Base-by-base conservation (phyloP, 495 filamentous ascomycete genomes). In the Aspergillus nidulans region DNA sequence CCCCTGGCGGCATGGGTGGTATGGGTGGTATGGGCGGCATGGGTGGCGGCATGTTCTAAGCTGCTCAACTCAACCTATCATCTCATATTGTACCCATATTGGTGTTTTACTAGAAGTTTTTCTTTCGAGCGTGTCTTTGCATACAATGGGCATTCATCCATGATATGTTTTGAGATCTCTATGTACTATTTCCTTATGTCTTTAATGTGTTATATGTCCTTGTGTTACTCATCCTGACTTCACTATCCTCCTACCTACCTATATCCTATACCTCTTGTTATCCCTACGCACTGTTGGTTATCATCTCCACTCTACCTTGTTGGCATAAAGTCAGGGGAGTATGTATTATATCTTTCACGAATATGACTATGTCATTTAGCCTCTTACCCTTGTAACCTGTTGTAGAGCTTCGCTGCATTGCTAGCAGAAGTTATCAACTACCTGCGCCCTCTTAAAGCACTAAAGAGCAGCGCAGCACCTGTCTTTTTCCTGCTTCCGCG, bases 21-120 rank as follows among this genome's bases (percentile, higher is more conserved):
- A 80, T 79, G 77, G 78, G 81, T 23, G 84, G 85, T 47, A 86
- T 88, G 80, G 87, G 86, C 32, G 85, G 84, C 52, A 78, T 74
- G 77, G 77, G 68, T 63, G 73, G 73, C 39, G 73, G 73, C 64
- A 76, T 76, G 73, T 76, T 76, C 69, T 76, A 76, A 73, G 52
- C 59, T 69, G 64, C 50, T 52, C 58, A 53, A 36, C 45, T 28
- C 43, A 49, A 52, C 32, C 53, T 28, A 5, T 49, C 43, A 20
- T 39, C 45, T 50, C 28, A 44, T 51, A 4, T 28, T 34, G 28
- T 56, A 43, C 41, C 55, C 41, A 54, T 56, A 43, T 26, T 50
- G 15, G 24, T 55, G 40, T 12, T 19, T 47, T 19, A 3, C 55
- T 30, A 44, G 69, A 61, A 61, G 62, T 61, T 52, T 61, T 62